Evolutionary conservation across 1,284 basidiomycete species (phyloP).

Genomic region (Meira miltonrushii): DNA sequence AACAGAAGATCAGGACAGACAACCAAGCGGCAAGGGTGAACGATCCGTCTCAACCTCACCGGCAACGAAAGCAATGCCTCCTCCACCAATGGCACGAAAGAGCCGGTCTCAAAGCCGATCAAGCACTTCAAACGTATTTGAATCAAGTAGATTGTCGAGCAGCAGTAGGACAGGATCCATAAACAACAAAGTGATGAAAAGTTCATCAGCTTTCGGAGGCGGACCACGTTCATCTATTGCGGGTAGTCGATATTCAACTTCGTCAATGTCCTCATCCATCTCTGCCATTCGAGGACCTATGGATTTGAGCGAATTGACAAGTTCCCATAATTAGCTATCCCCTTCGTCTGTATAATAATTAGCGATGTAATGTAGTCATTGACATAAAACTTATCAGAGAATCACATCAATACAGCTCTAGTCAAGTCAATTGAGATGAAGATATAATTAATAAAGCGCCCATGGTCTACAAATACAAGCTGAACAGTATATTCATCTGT

Average conservation of each 20-base stretch:
- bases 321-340: too few relatives aligned
- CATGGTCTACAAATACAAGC: too few relatives aligned
- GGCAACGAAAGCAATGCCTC: background rate
- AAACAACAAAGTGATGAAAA: too few relatives aligned
- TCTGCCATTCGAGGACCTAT: background rate
- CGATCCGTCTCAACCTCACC: background rate
- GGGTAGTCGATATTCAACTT: background rate
- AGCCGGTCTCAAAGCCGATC: background rate
- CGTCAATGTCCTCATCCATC: background rate
- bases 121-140: background rate
- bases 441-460: too few relatives aligned
- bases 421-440: too few relatives aligned
- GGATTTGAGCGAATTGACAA: constrained; percentile 5
- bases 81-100: background rate
- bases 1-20: background rate
- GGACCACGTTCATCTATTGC: background rate
- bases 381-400: too few relatives aligned
- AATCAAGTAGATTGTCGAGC: background rate
- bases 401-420: too few relatives aligned
- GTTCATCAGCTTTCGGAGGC: background rate
- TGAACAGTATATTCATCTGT: too few relatives aligned
- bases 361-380: too few relatives aligned
- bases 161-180: background rate
- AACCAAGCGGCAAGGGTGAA: background rate
- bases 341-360: too few relatives aligned